Evolutionary conservation across 2,329 filamentous ascomycete genomes (phyloP), one percentile per base, ranked within the genome.

Genomic region (Huntiella bhutanensis): DNA sequence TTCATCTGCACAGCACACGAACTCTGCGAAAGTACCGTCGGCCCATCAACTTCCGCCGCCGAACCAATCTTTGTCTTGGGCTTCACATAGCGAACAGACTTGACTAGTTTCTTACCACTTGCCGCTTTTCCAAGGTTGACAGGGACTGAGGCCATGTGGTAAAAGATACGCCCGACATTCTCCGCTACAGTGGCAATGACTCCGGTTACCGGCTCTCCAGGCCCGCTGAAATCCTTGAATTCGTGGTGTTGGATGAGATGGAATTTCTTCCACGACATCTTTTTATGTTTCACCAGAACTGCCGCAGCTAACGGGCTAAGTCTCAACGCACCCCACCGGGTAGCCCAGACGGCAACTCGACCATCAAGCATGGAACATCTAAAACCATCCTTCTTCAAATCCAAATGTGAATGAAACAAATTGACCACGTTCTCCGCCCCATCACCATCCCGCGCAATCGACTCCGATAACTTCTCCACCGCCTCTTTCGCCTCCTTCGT

Each of bases 181-280:
- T 49, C 48, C 6, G 40, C 38, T 13, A 49, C 37, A 4, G 44
- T 32, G 12, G 48, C 35, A 12, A 49, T 72, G 3, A 72, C 62
- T 3, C 79, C 80, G 0, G 78, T 81, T 10, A 85, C 63, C 0
- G 80, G 80, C 55, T 84, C 80, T 0, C 80, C 80, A 0, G 80
- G 79, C 0, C 81, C 81, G 52, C 81, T 77, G 54, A 83, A 84
- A 54, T 84, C 80, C 53, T 82, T 82, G 77, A 80, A 85, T 53
- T 82, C 78, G 43, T 70, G 73, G 54, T 81, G 77, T 6, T 80
- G 66, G 6, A 82, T 55, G 0, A 84, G 64, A 10, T 72, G 68
- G 41, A 85, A 59, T 49, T 75, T 71, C 47, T 69, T 71, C 71
- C 77, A 82, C 17, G 68, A 66, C 16, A 82, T 55, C 51, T 71